A percentile compares a stretch with the other conserved stretches of the same genome.
phyloP scores from a whole-genome alignment of 148 eudicot genomes.

The Nepenthes gracilis region DNA sequence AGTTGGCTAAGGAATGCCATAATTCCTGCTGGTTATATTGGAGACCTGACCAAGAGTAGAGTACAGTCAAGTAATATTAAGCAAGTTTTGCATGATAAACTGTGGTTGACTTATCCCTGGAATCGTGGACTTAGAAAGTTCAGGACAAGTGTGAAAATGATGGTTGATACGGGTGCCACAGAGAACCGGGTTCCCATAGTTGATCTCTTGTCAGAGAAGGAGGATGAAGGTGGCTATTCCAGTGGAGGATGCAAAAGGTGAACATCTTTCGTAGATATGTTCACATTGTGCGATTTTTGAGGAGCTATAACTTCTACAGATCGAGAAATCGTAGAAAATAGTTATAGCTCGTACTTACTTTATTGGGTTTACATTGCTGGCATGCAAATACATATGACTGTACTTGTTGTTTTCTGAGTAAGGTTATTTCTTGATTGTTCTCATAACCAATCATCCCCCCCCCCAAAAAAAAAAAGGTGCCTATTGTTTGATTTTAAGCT shows the following conservation, averaged over 20 bases:
- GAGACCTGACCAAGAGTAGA: slow-evolving; percentile 20
- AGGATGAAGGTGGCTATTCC: slow-evolving; percentile 51
- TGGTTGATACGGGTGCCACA: slow-evolving; percentile 49
- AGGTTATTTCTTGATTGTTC: too few species aligned
- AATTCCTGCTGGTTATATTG: slow-evolving; percentile 24
- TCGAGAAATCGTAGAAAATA: too few species aligned
- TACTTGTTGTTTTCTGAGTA: too few species aligned
- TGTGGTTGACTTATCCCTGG: slow-evolving; percentile 15
- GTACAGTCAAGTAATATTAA: slow-evolving; percentile 16
- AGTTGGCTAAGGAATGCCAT: slow-evolving; percentile 29
- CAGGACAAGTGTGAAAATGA: slow-evolving; percentile 37
- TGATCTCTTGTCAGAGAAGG: slow-evolving; percentile 36
- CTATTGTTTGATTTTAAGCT: too few species aligned
- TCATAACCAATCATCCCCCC: too few species aligned
- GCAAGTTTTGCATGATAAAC: slow-evolving; percentile 23
- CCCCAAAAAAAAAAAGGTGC: too few species aligned
- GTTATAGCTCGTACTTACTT: too few species aligned
- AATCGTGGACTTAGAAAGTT: slow-evolving; percentile 13
- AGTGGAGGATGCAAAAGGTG: slow-evolving; percentile 92
- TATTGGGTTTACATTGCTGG: too few species aligned
- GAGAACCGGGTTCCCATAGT: slow-evolving; percentile 23
- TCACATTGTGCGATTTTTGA: not conserved
- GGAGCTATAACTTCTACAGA: not conserved
- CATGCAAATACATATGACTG: too few species aligned
- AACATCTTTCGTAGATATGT: slow-evolving; percentile 6